Evolutionary conservation across 2,329 filamentous ascomycete species (phyloP), one percentile per base, ranked within the genome.

Genomic region (Aspergillus candidus): DNA sequence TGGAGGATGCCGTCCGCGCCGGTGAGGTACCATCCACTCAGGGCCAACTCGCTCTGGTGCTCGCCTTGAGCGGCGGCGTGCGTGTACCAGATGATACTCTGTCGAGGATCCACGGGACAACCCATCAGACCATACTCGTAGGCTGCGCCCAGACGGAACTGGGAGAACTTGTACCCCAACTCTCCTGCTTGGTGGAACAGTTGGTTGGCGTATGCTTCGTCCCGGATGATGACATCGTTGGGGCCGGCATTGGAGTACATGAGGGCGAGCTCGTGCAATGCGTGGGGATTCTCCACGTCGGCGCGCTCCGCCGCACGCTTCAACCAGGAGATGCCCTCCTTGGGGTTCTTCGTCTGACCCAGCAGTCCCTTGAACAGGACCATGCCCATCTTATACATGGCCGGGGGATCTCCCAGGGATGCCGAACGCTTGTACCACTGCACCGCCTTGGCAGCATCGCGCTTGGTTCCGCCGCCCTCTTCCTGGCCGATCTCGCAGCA

Each of bases 321-420:
- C 41, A 98, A 76, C 90, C 93, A 97, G 15, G 81, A 83, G 17
- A 96, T 79, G 13, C 89, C 90, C 69, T 97, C 93, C 35, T 85
- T 79, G 3, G 88, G 79, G 60, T 94, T 94, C 60, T 76, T 81
- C 17, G 76, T 78, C 62, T 97, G 90, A 4, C 90, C 90, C n/a
- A 98, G 77, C 22, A 97, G 75, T 10, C 91, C 93, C 67, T 97
- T 97, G 43, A 97, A 78, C 49, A 88, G 73, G 53, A 98, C 94
- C 84, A 96, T 94, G 46, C 93, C 93, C 68, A 97, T 82, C 69
- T 98, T 98, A 73, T 96, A 98, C 88, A 97, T 94, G 27, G 90
- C 93, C 0, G 91, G 86, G 2, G 86, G 84, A 60, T 98, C 91
- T 3, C 93, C 91, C 3, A 97, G 75, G 11, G 85, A 84, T 10